A percentile compares a stretch with the other conserved stretches of the same genome.
phyloP scores from a whole-genome alignment of 495 filamentous ascomycete genomes.

The Penicillium herquei region DNA sequence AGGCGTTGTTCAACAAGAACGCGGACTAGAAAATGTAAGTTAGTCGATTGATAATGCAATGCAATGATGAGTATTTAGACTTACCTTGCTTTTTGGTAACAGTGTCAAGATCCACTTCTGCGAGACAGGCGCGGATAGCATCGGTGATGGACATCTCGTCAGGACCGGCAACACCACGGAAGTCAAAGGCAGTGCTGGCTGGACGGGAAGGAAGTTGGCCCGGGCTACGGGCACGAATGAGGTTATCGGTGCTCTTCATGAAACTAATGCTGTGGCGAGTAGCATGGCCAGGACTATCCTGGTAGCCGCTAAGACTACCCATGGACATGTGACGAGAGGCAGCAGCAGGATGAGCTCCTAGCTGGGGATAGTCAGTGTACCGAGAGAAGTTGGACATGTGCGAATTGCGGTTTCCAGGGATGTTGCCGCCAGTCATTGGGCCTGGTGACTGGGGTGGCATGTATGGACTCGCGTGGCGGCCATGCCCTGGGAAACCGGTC shows the following conservation, averaged over 20 bases:
- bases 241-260: conserved; percentile 60
- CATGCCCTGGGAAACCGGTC: conserved; percentile 74
- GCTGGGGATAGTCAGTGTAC: conserved; percentile 50
- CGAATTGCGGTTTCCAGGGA: conserved; percentile 53
- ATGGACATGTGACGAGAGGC: conserved; percentile 60
- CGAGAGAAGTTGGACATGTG: conserved; percentile 54
- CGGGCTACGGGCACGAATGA: conserved; percentile 56
- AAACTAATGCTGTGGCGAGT: conserved; percentile 49
- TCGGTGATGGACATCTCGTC: conserved; percentile 74
- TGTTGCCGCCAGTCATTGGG: conserved; percentile 54
- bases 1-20: conserved; percentile 89
- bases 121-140: conserved; percentile 74
- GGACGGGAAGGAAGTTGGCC: conserved; percentile 53
- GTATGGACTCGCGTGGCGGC: conserved; percentile 54
- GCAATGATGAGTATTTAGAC: conserved; percentile 9
- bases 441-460: conserved; percentile 80
- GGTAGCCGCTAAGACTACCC: conserved; percentile 57
- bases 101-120: conserved; percentile 90
- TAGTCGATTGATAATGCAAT: conserved; percentile 1
- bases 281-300: conserved; percentile 43
- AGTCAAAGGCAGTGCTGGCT: conserved; percentile 65
- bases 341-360: conserved; percentile 32
- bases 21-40: conserved; percentile 52
- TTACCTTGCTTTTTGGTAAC: conserved; percentile 95
- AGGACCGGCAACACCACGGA: conserved; percentile 65